Conservation (phyloP, 1,284 basidiomycete species). For the Trametes hirsuta region DNA sequence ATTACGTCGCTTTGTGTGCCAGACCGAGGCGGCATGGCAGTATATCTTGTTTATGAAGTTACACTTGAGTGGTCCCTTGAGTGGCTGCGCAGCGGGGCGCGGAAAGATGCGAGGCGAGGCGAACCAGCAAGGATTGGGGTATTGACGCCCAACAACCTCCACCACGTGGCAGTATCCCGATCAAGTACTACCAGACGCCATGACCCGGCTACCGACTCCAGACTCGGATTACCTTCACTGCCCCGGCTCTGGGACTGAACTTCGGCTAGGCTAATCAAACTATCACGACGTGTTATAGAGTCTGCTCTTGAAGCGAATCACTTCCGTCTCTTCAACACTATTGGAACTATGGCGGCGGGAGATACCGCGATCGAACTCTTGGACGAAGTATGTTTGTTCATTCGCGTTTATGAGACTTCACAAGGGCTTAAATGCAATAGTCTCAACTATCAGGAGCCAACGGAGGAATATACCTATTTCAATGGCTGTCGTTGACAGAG, state of each 20-base stretch:
- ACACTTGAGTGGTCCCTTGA: background rate
- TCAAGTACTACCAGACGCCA: background rate
- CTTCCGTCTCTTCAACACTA: background rate
- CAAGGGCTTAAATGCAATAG: conserved; percentile 38
- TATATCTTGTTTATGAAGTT: background rate
- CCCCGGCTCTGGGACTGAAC: no score
- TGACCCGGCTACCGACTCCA: background rate
- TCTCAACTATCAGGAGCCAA: conserved; percentile 74
- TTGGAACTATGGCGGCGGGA: conserved; percentile 15
- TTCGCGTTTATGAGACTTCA: background rate
- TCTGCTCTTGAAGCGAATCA: background rate
- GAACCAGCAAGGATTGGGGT: no score
- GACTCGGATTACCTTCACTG: background rate
- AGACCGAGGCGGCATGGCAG: background rate
- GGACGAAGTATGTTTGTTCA: conserved; percentile 15
- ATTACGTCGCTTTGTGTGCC: background rate
- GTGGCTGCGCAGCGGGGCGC: no score
- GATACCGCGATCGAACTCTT: conserved; percentile 17
- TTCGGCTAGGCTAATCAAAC: background rate
- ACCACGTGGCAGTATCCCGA: conserved; percentile 13
- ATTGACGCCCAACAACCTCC: background rate
- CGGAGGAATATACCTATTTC: conserved; percentile 80
- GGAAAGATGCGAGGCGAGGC: no score
- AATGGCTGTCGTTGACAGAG: conserved; percentile 78
- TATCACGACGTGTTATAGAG: background rate